Conservation (phyloP, 1,284 basidiomycete species). For the Fomitopsis betulina region DNA sequence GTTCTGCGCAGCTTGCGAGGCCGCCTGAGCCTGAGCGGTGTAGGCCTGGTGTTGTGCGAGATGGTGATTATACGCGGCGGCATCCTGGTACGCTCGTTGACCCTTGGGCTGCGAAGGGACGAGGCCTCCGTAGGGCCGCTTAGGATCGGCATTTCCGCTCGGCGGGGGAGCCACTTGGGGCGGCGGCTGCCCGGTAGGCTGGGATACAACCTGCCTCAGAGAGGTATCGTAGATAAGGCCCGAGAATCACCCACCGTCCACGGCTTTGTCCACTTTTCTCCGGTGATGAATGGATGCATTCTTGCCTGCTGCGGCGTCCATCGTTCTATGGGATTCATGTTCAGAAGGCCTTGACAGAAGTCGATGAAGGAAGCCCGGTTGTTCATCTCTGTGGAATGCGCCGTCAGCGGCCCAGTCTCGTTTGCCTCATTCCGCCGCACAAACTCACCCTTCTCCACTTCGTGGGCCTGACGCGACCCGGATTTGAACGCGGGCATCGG, state of each 20-base stretch:
- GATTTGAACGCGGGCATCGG: slow-evolving; percentile 80
- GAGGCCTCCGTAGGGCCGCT: slow-evolving; percentile 93
- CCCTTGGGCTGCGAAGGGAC: slow-evolving; percentile 78
- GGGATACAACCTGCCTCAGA: slow-evolving; percentile 4
- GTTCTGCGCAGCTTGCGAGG: slow-evolving; percentile 60
- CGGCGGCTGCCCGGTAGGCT: slow-evolving; percentile 43
- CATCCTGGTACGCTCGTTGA: slow-evolving; percentile 85
- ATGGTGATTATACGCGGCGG: slow-evolving; percentile 92
- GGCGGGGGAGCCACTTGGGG: slow-evolving; percentile 14
- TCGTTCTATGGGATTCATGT: slow-evolving; percentile 90
- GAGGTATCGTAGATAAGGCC: neutral
- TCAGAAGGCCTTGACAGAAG: slow-evolving; percentile 92
- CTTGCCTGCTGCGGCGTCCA: slow-evolving; percentile 98
- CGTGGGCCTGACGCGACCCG: slow-evolving; percentile 73
- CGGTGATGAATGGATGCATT: slow-evolving; percentile 96
- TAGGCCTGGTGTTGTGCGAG: slow-evolving; percentile 92
- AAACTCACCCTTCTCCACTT: slow-evolving; percentile 85
- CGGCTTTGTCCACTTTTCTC: slow-evolving; percentile 89
- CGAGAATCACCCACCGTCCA: slow-evolving; percentile 63
- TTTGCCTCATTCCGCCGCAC: slow-evolving; percentile 6
- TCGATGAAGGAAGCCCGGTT: slow-evolving; percentile 95
- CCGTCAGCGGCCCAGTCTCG: slow-evolving; percentile 7
- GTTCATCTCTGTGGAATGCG: slow-evolving; percentile 69
- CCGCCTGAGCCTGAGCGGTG: slow-evolving; percentile 76
- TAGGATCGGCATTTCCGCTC: slow-evolving; percentile 50